phyloP scores from a whole-genome alignment of 1,284 basidiomycete genomes.

The Leccinum griseonigrum region DNA sequence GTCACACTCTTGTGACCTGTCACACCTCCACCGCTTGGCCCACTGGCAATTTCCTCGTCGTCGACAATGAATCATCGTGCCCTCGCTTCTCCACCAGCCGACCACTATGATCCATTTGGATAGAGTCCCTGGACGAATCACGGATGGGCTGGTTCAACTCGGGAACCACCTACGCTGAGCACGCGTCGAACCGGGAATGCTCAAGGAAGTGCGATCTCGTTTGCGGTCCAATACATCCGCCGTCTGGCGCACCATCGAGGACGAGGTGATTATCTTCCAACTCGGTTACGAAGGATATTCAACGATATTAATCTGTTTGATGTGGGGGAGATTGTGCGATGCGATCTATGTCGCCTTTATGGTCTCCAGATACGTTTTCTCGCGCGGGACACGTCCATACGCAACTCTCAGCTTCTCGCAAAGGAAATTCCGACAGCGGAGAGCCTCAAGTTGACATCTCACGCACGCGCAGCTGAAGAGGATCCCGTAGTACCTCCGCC shows the following conservation, averaged over 20 bases:
- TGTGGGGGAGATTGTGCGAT: neutral
- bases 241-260: neutral
- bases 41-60: too few species aligned
- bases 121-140: too few species aligned
- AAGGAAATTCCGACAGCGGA: conserved; percentile 78
- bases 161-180: too few species aligned
- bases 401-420: conserved; percentile 50
- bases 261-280: neutral
- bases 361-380: neutral
- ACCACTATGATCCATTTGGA: too few species aligned
- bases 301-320: neutral
- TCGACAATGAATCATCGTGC: too few species aligned
- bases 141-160: too few species aligned
- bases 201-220: too few species aligned
- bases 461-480: conserved; percentile 42
- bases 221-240: too few species aligned
- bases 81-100: too few species aligned
- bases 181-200: too few species aligned
- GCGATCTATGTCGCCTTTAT: neutral
- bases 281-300: neutral
- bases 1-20: too few species aligned
- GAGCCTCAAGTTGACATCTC: conserved; percentile 66
- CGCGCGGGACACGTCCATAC: conserved; percentile 3
- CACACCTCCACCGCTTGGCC: too few species aligned
- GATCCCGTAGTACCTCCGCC: conserved; percentile 46